Evolutionary conservation across 257 asterid genomes (phyloP).

Genomic region (Solanum habrochaites): DNA sequence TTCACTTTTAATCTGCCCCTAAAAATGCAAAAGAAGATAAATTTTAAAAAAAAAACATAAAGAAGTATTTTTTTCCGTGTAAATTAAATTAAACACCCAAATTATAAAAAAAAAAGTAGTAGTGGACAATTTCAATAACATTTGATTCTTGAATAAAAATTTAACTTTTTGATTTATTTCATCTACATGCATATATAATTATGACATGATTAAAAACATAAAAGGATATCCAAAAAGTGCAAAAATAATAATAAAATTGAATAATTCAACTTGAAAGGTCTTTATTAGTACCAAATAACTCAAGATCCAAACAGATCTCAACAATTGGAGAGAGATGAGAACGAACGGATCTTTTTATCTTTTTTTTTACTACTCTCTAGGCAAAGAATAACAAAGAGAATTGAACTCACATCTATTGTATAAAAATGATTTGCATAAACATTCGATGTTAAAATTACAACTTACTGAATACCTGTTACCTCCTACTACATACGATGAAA

Average conservation of each 20-base stretch:
- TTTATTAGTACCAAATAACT: neutral
- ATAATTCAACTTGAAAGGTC: neutral
- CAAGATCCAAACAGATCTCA: neutral
- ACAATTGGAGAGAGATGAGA: neutral
- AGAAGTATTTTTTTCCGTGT: neutral
- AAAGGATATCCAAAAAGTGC: neutral
- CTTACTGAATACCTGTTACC: neutral
- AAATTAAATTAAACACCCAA: neutral
- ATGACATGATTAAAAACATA: neutral
- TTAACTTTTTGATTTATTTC: neutral
- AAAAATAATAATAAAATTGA: neutral
- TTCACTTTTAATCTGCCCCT: neutral
- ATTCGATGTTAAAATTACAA: neutral
- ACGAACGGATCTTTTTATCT: neutral
- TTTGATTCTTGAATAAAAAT: neutral
- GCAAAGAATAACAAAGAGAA: neutral
- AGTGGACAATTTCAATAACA: neutral
- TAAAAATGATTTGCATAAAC: no score
- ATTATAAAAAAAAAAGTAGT: no score
- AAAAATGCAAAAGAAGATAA: neutral
- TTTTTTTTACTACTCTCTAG: neutral
- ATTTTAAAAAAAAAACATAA: neutral
- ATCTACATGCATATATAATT: neutral
- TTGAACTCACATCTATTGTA: neutral
- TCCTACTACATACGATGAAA: neutral